Conservation (phyloP, 768 basidiomycete genomes). For the Lactarius quietus region DNA sequence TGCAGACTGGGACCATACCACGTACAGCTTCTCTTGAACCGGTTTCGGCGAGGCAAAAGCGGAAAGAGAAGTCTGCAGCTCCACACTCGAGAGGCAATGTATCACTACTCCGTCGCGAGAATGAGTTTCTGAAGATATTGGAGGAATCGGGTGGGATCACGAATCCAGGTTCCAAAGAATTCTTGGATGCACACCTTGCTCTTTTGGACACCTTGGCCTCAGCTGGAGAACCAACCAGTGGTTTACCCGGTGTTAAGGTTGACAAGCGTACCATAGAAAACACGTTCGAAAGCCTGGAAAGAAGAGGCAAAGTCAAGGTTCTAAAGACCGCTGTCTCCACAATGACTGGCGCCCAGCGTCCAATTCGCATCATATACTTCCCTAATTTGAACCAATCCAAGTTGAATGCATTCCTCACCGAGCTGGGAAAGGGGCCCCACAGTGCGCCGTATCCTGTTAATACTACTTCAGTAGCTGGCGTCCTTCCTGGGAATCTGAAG, state of each 20-base stretch:
- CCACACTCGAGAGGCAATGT: slow-evolving; percentile 54
- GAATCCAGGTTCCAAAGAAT: slow-evolving; percentile 63
- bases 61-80: slow-evolving; percentile 12
- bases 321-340: slow-evolving; percentile 61
- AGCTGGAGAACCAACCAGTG: slow-evolving; percentile 67
- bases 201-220: slow-evolving; percentile 55
- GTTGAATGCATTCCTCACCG: slow-evolving; percentile 56
- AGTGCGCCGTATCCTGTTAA: slow-evolving; percentile 36
- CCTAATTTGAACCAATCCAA: slow-evolving; percentile 51
- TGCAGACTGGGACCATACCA: not conserved
- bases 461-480: slow-evolving; percentile 41
- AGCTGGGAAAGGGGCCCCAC: slow-evolving; percentile 38
- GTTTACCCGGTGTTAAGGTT: slow-evolving; percentile 59
- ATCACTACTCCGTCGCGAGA: slow-evolving; percentile 75
- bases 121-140: slow-evolving; percentile 69
- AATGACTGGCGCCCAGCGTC: slow-evolving; percentile 54
- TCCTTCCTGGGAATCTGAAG: slow-evolving; percentile 12
- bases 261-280: slow-evolving; percentile 70
- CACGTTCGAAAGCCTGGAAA: slow-evolving; percentile 59
- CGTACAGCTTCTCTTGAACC: not conserved
- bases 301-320: slow-evolving; percentile 63
- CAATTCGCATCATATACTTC: slow-evolving; percentile 62
- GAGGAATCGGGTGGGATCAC: slow-evolving; percentile 62
- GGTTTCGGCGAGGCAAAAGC: slow-evolving; percentile 21
- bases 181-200: slow-evolving; percentile 61